Evolutionary conservation across 2,329 filamentous ascomycete genomes (phyloP).

Genomic region (Diaporthe amygdali): DNA sequence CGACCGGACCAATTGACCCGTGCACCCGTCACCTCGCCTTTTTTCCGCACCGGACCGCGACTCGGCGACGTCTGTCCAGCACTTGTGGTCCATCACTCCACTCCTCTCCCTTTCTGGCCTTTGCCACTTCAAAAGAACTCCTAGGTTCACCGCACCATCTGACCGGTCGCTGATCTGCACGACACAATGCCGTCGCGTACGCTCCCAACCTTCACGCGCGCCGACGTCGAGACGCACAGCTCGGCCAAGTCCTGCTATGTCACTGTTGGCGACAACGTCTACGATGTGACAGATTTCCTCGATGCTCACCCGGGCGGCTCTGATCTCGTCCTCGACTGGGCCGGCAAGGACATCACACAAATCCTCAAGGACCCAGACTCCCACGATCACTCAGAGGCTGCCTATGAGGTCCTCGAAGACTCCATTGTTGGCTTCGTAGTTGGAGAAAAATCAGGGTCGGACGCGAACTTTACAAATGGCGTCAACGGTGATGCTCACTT

Average conservation of each 20-base stretch:
- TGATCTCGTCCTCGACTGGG: constrained; percentile 88
- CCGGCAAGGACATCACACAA: constrained; percentile 80
- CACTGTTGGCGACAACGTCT: constrained; percentile 87
- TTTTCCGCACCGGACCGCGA: constrained; percentile 4
- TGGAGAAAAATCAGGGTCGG: constrained; percentile 54
- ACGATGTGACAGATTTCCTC: constrained; percentile 91
- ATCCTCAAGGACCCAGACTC: constrained; percentile 85
- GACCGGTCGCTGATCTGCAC: not conserved
- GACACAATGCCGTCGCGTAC: constrained; percentile 75
- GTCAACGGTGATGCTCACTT: constrained; percentile 36
- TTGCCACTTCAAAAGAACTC: not conserved
- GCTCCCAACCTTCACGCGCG: constrained; percentile 80
- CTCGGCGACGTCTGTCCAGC: constrained; percentile 8
- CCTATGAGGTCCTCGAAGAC: constrained; percentile 95
- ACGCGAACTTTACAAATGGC: constrained; percentile 27
- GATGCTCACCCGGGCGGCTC: constrained; percentile 89
- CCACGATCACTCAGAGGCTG: constrained; percentile 86
- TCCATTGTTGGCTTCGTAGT: constrained; percentile 81
- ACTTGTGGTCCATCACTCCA: not conserved
- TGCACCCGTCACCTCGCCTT: constrained; percentile 2
- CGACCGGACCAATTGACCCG: not conserved
- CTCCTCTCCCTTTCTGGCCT: not conserved
- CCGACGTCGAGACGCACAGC: constrained; percentile 84
- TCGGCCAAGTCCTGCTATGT: constrained; percentile 88
- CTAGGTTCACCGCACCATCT: not conserved